phyloP scores from a whole-genome alignment of 2,329 filamentous ascomycete species.

The Alternaria sp. region DNA sequence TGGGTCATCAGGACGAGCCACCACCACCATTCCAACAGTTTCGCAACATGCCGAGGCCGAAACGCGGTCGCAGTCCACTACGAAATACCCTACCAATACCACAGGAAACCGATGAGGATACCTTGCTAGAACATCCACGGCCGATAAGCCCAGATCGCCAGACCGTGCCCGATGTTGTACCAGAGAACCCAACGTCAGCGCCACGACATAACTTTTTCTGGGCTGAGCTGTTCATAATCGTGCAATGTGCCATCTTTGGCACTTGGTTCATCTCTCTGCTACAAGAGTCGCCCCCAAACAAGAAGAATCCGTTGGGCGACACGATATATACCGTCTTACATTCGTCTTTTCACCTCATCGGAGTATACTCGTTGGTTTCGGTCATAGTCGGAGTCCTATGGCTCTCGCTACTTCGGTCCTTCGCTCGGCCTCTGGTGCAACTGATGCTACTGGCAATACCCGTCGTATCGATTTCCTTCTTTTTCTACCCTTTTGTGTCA shows the following conservation, averaged over 20 bases:
- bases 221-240: constrained; percentile 87
- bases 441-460: constrained; percentile 85
- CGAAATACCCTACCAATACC: constrained; percentile 52
- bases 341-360: constrained; percentile 86
- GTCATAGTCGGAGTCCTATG: constrained; percentile 87
- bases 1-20: constrained; percentile 57
- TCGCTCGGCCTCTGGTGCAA: constrained; percentile 83
- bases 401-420: constrained; percentile 87
- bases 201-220: constrained; percentile 86
- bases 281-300: constrained; percentile 77
- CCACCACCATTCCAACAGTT: constrained; percentile 67
- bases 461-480: constrained; percentile 85
- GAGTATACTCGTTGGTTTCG: constrained; percentile 90
- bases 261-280: constrained; percentile 90
- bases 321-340: constrained; percentile 92
- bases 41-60: constrained; percentile 54
- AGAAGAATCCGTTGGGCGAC: constrained; percentile 80
- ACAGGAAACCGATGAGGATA: constrained; percentile 62
- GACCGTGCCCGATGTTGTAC: constrained; percentile 65
- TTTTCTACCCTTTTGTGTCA: constrained; percentile 87
- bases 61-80: constrained; percentile 54
- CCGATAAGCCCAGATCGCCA: constrained; percentile 59
- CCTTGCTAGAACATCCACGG: constrained; percentile 55
- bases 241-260: constrained; percentile 81
- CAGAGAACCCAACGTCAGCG: constrained; percentile 54